phyloP scores from a whole-genome alignment of 2,329 filamentous ascomycete species.

The Ceratocystis diversiconidia region DNA sequence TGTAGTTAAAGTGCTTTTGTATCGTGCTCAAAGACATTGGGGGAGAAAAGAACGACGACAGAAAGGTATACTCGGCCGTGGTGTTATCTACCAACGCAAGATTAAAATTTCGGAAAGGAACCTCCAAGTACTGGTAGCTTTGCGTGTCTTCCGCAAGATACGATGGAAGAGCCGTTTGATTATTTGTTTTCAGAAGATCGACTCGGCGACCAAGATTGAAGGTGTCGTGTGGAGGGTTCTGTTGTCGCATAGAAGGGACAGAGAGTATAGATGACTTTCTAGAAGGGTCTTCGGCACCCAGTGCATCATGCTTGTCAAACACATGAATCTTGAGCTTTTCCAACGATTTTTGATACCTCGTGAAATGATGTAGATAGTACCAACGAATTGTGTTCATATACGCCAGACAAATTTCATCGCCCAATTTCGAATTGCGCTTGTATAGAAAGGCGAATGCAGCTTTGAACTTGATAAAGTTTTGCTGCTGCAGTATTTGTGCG shows the following conservation, averaged over 20 bases:
- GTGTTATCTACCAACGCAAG: conserved; percentile 87
- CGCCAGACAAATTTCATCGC: conserved; percentile 78
- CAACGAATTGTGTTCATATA: conserved; percentile 98
- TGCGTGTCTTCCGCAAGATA: conserved; percentile 87
- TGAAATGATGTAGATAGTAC: conserved; percentile 91
- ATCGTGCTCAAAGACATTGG: conserved; percentile 61
- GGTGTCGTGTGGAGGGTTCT: conserved; percentile 59
- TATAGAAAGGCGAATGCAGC: conserved; percentile 78
- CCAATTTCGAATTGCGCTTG: conserved; percentile 66
- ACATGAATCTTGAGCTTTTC: conserved; percentile 71
- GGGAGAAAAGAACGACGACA: conserved; percentile 77
- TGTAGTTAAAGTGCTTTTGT: conserved; percentile 68
- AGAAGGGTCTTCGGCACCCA: conserved; percentile 56
- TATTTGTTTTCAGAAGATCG: conserved; percentile 62
- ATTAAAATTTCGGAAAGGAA: conserved; percentile 88
- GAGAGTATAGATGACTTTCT: conserved; percentile 49
- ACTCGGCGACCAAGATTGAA: conserved; percentile 79
- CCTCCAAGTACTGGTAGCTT: conserved; percentile 71
- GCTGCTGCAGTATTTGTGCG: conserved; percentile 90
- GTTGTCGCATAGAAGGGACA: conserved; percentile 24
- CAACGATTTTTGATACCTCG: conserved; percentile 69
- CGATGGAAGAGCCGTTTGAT: conserved; percentile 65
- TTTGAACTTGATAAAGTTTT: conserved; percentile 76
- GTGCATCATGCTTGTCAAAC: conserved; percentile 68
- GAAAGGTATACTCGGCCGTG: conserved; percentile 85